Base-by-base conservation (phyloP, 2,329 filamentous ascomycete species). In the Coniella vitis region DNA sequence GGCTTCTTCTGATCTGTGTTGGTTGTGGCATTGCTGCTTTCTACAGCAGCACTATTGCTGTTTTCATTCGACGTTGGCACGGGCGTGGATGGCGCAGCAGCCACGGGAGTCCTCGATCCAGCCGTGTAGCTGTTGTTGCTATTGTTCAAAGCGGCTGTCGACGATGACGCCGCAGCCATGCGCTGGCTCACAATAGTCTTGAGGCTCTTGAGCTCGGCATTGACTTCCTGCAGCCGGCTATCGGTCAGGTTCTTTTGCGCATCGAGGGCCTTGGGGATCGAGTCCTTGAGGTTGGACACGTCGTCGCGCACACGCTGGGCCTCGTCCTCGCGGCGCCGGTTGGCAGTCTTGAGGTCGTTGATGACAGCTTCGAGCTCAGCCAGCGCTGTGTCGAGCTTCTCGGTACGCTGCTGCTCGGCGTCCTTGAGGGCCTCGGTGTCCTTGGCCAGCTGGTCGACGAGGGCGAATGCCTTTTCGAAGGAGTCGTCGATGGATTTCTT, bases 401-500 rank as follows among this genome's bases (percentile, higher is more conserved):
- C 83, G 9, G 89, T 95, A 52, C 93, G 81, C 51, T 86, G 78
- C 63, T 90, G 78, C 71, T 98, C 93, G 0, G 90, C 85, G 4
- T 81, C 76, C 69, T 98, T 98, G 52, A 98, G 78, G 8, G 83
- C 79, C 46, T 90, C 83, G 0, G 93, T 98, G 65, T 98, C 94
- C 58, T 88, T 87, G 34, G 87, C 81, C 1, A 98, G 78, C 63
- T 97, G 93, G 52, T 98, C 93, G 10, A 98, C 83, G 13, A 97
- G 78, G 16, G 84, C 75, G 64, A 98, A 98, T 2, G 91, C 89
- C 60, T 87, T 87, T 58, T 93, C 87, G 66, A 98, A 98, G 51
- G 91, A 86, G 55, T 90, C 90, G 64, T 97, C 90, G 50, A 98
- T 90, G 35, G 82, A 81, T 54, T 88, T 82, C 69, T 98, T 98